Percentiles rank a stretch among this genome's conserved stretches.
These are phyloP conservation scores for Passiflora organensis DNA, from an alignment of 345 rosid genomes.

Conservation along the genomic window DNA sequence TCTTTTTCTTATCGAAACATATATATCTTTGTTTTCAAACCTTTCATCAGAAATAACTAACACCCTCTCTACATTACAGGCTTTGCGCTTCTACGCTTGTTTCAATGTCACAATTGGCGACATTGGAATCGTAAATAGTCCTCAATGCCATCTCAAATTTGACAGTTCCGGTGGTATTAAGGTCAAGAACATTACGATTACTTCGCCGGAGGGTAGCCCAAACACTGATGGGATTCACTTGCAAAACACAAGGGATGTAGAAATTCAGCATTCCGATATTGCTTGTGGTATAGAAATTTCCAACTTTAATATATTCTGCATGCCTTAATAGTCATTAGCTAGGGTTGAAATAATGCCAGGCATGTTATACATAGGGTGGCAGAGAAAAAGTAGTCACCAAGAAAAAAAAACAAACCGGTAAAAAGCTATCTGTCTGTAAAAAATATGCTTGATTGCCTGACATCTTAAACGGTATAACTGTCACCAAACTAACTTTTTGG, in stretches of 20 bases:
- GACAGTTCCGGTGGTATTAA: slow-evolving; percentile 58
- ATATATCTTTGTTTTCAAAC: too few relatives aligned
- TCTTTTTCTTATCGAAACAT: neutral
- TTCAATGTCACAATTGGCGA: slow-evolving; percentile 64
- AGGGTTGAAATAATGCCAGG: slow-evolving; percentile 36
- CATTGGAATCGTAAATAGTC: slow-evolving; percentile 62
- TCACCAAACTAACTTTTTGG: slow-evolving; percentile 41
- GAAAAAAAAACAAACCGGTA: neutral
- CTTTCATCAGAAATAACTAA: too few relatives aligned
- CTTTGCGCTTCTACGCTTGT: slow-evolving; percentile 71
- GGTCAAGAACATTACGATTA: slow-evolving; percentile 56
- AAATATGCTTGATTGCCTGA: slow-evolving; percentile 8
- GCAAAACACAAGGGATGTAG: slow-evolving; percentile 69
- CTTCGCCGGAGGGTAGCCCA: slow-evolving; percentile 66
- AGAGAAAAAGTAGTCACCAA: slow-evolving; percentile 9
- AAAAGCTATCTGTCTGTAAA: slow-evolving; percentile 13
- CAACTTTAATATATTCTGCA: too few relatives aligned
- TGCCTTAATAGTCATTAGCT: too few relatives aligned
- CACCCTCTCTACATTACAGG: slow-evolving; percentile 31
- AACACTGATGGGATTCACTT: slow-evolving; percentile 93
- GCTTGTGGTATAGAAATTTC: slow-evolving; percentile 81
- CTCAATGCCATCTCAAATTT: slow-evolving; percentile 82
- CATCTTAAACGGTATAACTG: slow-evolving; percentile 29
- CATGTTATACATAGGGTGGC: slow-evolving; percentile 35
- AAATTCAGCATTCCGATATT: slow-evolving; percentile 65